Evolutionary conservation across 371 early-diverging fungal genomes (phyloP), one percentile per base, ranked within the genome.

Genomic region (Syncephalastrum contaminatum): DNA sequence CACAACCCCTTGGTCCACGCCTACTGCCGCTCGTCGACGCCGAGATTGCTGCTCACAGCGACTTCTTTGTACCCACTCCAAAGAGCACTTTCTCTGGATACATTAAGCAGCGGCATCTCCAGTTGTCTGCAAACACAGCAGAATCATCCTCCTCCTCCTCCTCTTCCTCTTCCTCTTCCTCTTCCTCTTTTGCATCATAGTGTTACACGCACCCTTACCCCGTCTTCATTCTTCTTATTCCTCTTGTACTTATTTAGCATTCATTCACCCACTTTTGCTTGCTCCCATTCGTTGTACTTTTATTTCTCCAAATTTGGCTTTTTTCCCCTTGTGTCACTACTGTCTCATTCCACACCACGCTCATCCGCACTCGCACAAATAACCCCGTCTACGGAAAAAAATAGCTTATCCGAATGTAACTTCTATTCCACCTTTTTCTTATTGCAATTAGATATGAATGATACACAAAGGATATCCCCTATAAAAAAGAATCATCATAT

Each of bases 71-170:
- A 22, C 72, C 72, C 2, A 79, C 80, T 13, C 62, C 67, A 15
- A 72, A 62, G 36, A 75, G 74, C 46, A 79, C 80, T 1, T 75
- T 79, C 22, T 75, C 80, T 24, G 60, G 64, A 4, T 79, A 79
- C 51, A 71, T 73, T 48, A 58, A 66, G 8, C 56, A 70, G 30
- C 54, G 72, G n/a, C 55, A 60, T 22, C 36, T 48, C 13, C n/a
- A 18, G 16, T 14, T 44, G 45, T 44, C 45, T 43, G 19, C n/a
- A 4, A 2, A 3, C 43, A 3, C 19, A 43, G 19, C 16, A 22
- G 25, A 12, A 21, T 21, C 30, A 20, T 16, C 16, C 24, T 25
- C 16, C 12, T 50, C 25, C 15, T 27, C 36, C 6, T 50, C 19
- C 50, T 25, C 36, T 50, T 36, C 19, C 30, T n/a, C n/a, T n/a